Evolutionary conservation across 1,139 yeast genomes (phyloP).

Genomic region (Zhuliangozyma blackwelliae): DNA sequence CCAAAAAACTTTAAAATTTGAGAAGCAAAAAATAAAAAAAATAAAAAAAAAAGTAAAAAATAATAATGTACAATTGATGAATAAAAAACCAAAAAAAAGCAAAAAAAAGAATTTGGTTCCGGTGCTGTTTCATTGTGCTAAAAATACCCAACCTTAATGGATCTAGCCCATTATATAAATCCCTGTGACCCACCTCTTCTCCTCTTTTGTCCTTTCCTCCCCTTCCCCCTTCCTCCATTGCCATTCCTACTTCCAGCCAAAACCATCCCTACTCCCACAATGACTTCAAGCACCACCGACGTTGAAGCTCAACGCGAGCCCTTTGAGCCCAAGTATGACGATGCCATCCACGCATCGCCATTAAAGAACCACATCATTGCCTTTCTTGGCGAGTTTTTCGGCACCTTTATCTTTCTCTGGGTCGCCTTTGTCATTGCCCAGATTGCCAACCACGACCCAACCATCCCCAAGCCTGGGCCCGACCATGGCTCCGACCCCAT

Average conservation of each 20-base stretch:
- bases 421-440: slow-evolving; percentile 81
- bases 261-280: slow-evolving; percentile 1
- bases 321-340: slow-evolving; percentile 25
- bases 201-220: neutral
- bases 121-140: no score
- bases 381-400: slow-evolving; percentile 62
- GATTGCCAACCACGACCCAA: slow-evolving; percentile 68
- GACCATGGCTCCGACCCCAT: slow-evolving; percentile 55
- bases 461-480: slow-evolving; percentile 25
- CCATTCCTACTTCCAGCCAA: neutral
- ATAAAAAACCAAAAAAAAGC: no score
- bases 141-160: no score
- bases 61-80: no score
- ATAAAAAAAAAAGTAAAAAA: no score
- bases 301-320: slow-evolving; percentile 27
- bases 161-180: no score
- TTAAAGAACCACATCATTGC: slow-evolving; percentile 34
- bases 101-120: no score
- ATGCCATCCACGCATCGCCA: slow-evolving; percentile 16
- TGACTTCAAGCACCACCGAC: slow-evolving; percentile 19
- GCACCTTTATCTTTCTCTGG: slow-evolving; percentile 82
- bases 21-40: no score
- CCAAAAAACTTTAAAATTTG: no score
- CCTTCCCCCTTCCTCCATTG: neutral
- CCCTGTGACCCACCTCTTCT: neutral